Evolutionary conservation across 495 filamentous ascomycete species (phyloP), one percentile per base, ranked within the genome.

Genomic region (Penicillium verhagenii): DNA sequence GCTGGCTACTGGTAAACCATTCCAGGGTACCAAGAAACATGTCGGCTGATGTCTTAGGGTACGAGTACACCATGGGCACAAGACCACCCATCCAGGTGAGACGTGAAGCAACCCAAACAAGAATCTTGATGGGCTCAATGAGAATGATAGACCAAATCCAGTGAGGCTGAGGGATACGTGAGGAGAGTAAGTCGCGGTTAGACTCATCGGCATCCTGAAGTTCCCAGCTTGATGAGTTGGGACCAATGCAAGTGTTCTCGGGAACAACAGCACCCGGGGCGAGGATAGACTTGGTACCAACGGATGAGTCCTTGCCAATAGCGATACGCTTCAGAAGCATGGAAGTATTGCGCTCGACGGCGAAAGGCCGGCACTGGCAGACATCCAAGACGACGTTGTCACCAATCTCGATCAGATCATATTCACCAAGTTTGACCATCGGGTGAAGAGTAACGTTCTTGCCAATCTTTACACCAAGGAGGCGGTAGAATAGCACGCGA

Each of bases 151-250:
- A 60, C 25, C 71, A 60, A 3, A 61, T 46, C 66, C 71, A 67
- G 46, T 74, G 71, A 0, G 71, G 65, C 44, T 66, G 52, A 18
- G 73, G 67, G 7, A 67, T 61, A 23, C 58, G 58, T 31, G 61
- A 59, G 6, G 65, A 45, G 3, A 65, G 54, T 9, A 71, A 57
- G 39, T 70, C 65, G 5, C 72, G 65, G 61, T 73, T 74, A 6
- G 61, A 60, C 37, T 76, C 75, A 25, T 61, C 58, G 2, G 70
- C 69, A 44, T 75, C 71, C 1, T 65, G 58, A 4, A 71, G 55
- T 49, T 79, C 75, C 68, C 73, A 76, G 57, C 71, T 75, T 0
- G 73, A 73, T 10, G 75, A 77, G 52, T 77, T 79, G 11, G 75
- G 69, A 9, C 75, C 75, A 42, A 79, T 73, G 59, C 72, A 77